Evolutionary conservation across 768 basidiomycete genomes (phyloP).

Genomic region (Ephemerocybe angulata): DNA sequence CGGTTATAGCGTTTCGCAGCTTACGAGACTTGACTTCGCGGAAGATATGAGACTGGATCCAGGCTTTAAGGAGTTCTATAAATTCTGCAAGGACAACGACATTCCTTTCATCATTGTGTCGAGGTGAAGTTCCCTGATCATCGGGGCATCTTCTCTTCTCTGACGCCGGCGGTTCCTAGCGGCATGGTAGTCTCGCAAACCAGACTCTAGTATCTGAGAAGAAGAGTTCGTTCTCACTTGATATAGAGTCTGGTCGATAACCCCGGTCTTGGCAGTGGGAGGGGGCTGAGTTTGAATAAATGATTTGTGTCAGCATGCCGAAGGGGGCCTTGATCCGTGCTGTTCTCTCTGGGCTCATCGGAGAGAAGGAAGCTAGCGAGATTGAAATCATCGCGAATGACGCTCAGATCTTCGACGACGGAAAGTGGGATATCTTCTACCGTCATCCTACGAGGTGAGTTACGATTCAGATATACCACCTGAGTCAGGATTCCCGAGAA

Average conservation of each 20-base stretch:
- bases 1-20: neutral
- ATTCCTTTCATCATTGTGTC: constrained; percentile 94
- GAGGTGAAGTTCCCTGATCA: constrained; percentile 44
- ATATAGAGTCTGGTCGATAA: too few species aligned
- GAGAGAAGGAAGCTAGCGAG: constrained; percentile 61
- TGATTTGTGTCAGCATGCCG: too few species aligned
- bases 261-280: constrained; percentile 58
- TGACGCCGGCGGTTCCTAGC: too few species aligned
- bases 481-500: neutral
- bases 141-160: too few species aligned
- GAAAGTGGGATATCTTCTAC: constrained; percentile 79
- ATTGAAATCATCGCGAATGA: constrained; percentile 97
- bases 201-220: too few species aligned
- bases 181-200: too few species aligned
- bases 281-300: too few species aligned
- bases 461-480: too few species aligned
- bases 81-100: constrained; percentile 74
- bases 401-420: constrained; percentile 59
- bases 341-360: constrained; percentile 79
- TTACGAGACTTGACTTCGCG: neutral
- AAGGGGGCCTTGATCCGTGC: constrained; percentile 91
- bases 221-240: too few species aligned
- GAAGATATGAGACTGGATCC: constrained; percentile 82
- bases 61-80: constrained; percentile 85
- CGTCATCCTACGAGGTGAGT: constrained; percentile 84